phyloP scores from a whole-genome alignment of 805 yeast genomes.

The Pichia insulana region DNA sequence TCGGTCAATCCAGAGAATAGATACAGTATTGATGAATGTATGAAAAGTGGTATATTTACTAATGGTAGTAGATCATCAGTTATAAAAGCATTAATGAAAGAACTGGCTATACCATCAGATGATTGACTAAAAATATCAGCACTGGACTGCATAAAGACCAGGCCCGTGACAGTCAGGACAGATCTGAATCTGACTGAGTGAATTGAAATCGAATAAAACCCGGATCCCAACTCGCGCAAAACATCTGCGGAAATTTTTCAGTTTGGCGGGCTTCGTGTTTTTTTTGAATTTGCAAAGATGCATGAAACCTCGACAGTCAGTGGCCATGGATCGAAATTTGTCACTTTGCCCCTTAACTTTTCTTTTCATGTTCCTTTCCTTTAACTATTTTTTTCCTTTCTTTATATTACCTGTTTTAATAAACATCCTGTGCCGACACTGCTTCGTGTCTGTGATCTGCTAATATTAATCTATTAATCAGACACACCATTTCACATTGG shows the following conservation, averaged over 20 bases:
- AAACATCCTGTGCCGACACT: neutral
- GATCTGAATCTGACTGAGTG: no score
- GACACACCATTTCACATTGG: neutral
- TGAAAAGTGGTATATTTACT: slow-evolving; percentile 4
- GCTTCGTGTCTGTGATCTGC: neutral
- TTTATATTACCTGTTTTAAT: neutral
- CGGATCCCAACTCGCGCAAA: no score
- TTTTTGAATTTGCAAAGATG: no score
- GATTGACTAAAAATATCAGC: no score
- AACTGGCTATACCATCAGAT: neutral
- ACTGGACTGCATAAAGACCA: no score
- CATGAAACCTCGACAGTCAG: no score
- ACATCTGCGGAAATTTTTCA: no score
- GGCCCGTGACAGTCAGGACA: no score
- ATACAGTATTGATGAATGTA: slow-evolving; percentile 4
- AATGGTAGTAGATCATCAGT: neutral
- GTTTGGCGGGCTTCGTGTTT: no score
- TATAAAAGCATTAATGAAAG: neutral
- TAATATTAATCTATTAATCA: neutral
- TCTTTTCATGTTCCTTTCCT: neutral
- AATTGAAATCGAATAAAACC: no score
- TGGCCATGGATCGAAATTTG: no score
- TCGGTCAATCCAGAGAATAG: slow-evolving; percentile 27
- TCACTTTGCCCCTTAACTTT: neutral
- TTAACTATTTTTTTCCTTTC: neutral